Conservation (phyloP, 306 rosid species). For the Prunus mira region DNA sequence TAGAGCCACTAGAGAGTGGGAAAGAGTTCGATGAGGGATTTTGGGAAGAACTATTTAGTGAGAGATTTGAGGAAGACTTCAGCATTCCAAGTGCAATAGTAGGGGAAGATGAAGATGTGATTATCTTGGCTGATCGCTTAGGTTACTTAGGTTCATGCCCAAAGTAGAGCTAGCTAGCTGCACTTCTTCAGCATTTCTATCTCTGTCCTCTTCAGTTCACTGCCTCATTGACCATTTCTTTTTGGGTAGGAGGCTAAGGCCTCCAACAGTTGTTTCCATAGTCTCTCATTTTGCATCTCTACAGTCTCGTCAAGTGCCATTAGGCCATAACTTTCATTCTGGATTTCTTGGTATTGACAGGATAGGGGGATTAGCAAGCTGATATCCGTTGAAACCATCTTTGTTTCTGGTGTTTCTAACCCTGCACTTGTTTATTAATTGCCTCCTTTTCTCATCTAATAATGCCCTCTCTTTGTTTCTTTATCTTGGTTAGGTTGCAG, state of each 20-base stretch:
- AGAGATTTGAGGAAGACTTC: conserved; percentile 36
- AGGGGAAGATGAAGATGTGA: conserved; percentile 49
- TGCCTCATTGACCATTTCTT: conserved; percentile 4
- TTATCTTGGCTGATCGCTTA: conserved; percentile 48
- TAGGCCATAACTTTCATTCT: conserved; percentile 23
- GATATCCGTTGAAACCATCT: conserved; percentile 26
- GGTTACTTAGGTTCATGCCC: conserved; percentile 64
- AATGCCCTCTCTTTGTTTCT: conserved; percentile 39
- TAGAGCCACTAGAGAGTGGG: conserved; percentile 37
- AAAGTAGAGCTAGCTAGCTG: conserved; percentile 22
- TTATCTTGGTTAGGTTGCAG: conserved; percentile 49
- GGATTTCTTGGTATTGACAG: conserved; percentile 30
- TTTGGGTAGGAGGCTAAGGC: not conserved
- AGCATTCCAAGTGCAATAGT: conserved; percentile 25
- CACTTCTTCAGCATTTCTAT: conserved; percentile 14
- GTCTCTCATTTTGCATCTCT: conserved; percentile 10
- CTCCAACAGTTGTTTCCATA: not conserved
- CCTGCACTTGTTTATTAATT: conserved; percentile 22
- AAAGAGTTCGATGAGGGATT: conserved; percentile 61
- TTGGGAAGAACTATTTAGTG: conserved; percentile 49
- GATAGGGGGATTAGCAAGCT: conserved; percentile 26
- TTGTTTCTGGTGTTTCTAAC: conserved; percentile 37
- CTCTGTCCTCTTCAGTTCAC: conserved; percentile 16
- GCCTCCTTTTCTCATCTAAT: conserved; percentile 17
- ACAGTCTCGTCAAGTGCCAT: conserved; percentile 22